Evolutionary conservation across 495 filamentous ascomycete genomes (phyloP).

Genomic region (Niebla homalea): DNA sequence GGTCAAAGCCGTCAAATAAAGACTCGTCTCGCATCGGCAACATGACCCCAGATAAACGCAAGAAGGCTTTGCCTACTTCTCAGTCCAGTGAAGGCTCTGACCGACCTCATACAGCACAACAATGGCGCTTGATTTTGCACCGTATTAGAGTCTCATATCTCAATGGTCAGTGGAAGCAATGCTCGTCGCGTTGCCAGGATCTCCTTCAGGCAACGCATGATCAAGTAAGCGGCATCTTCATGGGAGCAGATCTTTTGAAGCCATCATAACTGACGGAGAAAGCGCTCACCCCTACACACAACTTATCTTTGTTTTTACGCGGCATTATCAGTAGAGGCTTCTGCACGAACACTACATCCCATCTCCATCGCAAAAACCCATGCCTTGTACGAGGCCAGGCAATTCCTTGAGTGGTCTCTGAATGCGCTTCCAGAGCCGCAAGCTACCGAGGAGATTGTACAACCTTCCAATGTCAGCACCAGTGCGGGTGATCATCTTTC

Average conservation of each 20-base stretch:
- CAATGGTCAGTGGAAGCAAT: constrained; percentile 33
- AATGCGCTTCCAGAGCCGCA: not conserved
- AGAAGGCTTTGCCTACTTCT: constrained; percentile 14
- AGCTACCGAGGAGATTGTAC: not conserved
- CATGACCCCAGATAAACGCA: constrained; percentile 14
- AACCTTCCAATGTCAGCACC: too few species aligned
- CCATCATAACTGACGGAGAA: not conserved
- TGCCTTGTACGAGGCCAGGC: constrained; percentile 23
- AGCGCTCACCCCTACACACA: constrained; percentile 28
- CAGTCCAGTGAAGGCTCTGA: constrained; percentile 10
- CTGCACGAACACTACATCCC: constrained; percentile 29
- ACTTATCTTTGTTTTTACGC: constrained; percentile 34
- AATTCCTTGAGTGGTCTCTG: constrained; percentile 13
- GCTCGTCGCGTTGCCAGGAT: constrained; percentile 23
- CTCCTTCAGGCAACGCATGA: constrained; percentile 18
- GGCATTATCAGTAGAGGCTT: constrained; percentile 31
- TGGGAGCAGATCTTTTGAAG: not conserved
- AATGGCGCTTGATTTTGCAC: constrained; percentile 26
- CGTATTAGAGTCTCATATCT: constrained; percentile 28
- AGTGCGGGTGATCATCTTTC: too few species aligned
- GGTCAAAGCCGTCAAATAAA: too few species aligned
- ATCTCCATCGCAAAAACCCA: constrained; percentile 30
- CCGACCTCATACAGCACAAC: constrained; percentile 12
- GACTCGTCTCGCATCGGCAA: not conserved
- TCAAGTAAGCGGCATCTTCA: constrained; percentile 16